A percentile compares a stretch with the other conserved stretches of the same genome.
These are phyloP conservation scores for Leccinum angustisporum DNA, from an alignment of 1,284 basidiomycete genomes.

Conservation along the genomic window DNA sequence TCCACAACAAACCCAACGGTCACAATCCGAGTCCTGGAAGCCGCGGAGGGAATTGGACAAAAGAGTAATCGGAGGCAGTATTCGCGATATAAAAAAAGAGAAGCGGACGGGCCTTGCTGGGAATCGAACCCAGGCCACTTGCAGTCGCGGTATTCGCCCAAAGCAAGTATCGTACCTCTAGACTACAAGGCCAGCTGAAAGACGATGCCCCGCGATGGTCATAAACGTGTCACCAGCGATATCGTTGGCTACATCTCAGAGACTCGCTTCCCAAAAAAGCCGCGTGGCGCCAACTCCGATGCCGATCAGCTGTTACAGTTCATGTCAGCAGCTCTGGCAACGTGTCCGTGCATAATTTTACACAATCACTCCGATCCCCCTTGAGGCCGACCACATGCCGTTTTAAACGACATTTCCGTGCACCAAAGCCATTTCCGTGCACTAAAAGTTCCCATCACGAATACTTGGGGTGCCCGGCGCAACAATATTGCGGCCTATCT, in stretches of 20 bases:
- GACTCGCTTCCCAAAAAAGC: too few relatives aligned
- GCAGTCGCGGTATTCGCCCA: constrained; percentile 36
- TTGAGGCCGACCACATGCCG: too few relatives aligned
- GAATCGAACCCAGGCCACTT: constrained; percentile 50
- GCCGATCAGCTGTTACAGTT: not conserved
- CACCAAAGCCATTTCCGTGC: too few relatives aligned
- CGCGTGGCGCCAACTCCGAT: not conserved
- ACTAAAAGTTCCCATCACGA: too few relatives aligned
- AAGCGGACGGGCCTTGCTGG: constrained; percentile 36
- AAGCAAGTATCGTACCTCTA: constrained; percentile 51
- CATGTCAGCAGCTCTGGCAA: too few relatives aligned
- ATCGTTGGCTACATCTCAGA: too few relatives aligned
- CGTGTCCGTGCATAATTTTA: too few relatives aligned
- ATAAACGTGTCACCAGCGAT: not conserved
- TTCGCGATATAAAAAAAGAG: not conserved
- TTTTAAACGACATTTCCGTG: too few relatives aligned
- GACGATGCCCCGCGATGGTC: not conserved
- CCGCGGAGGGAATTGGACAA: not conserved
- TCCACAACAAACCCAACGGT: not conserved
- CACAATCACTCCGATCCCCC: too few relatives aligned
- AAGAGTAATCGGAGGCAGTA: not conserved
- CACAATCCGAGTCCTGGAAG: not conserved
- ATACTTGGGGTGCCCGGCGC: too few relatives aligned
- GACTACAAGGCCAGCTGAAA: constrained; percentile 38
- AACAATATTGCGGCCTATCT: too few relatives aligned